A percentile compares a stretch with the other conserved stretches of the same genome.
Evolutionary conservation across 805 yeast species (phyloP).

Genomic region (Sugiyamaella chiloensis): DNA sequence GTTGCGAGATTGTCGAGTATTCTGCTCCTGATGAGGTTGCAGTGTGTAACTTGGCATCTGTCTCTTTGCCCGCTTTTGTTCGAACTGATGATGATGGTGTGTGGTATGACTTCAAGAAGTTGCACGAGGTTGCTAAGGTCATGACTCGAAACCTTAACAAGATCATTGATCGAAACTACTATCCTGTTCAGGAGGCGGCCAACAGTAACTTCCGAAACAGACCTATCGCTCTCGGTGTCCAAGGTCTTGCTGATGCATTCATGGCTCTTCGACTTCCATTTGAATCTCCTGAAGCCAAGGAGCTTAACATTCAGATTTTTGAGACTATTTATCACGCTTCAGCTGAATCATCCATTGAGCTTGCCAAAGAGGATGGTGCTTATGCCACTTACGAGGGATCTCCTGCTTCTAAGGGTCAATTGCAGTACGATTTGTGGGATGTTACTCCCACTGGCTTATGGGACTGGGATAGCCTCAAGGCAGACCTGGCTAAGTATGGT

Average conservation of each 20-base stretch:
- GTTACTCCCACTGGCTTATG: slow-evolving; percentile 73
- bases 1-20: slow-evolving; percentile 92
- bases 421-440: slow-evolving; percentile 89
- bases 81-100: slow-evolving; percentile 46
- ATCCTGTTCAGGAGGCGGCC: slow-evolving; percentile 78
- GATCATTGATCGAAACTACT: slow-evolving; percentile 79
- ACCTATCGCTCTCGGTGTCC: slow-evolving; percentile 98
- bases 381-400: slow-evolving; percentile 78
- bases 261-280: slow-evolving; percentile 78
- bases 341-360: slow-evolving; percentile 78
- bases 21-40: slow-evolving; percentile 92
- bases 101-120: slow-evolving; percentile 64
- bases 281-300: slow-evolving; percentile 75
- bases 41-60: slow-evolving; percentile 90
- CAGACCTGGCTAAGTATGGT: slow-evolving; percentile 58
- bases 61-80: slow-evolving; percentile 81
- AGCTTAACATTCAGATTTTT: slow-evolving; percentile 77
- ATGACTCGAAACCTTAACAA: slow-evolving; percentile 74
- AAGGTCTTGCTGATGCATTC: slow-evolving; percentile 90
- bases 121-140: slow-evolving; percentile 76
- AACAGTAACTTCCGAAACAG: slow-evolving; percentile 77
- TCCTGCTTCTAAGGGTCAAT: slow-evolving; percentile 80
- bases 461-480: slow-evolving; percentile 80
- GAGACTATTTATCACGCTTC: slow-evolving; percentile 96
- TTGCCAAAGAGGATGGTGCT: slow-evolving; percentile 66